phyloP scores from a whole-genome alignment of 2,329 filamentous ascomycete species.

The Laburnicola sp. region DNA sequence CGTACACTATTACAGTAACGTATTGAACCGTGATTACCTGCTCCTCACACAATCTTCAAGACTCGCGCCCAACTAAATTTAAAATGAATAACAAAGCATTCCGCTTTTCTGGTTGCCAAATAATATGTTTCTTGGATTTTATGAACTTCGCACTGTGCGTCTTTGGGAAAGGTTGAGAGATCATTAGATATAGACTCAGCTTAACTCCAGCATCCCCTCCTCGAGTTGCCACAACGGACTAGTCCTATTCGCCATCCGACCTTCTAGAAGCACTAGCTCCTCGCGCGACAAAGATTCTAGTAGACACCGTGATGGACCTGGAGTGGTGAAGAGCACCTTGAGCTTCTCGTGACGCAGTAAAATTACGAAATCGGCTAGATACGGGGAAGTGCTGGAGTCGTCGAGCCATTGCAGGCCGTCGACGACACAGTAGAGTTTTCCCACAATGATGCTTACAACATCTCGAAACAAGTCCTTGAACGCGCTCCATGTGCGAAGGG shows the following conservation, averaged over 20 bases:
- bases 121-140: too few species aligned
- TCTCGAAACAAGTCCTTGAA: slow-evolving; percentile 5
- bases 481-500: not conserved
- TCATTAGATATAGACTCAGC: not conserved
- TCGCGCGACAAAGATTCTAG: not conserved
- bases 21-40: too few species aligned
- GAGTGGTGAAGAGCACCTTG: slow-evolving; percentile 17
- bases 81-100: too few species aligned
- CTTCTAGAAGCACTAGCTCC: not conserved
- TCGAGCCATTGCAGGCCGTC: slow-evolving; percentile 21
- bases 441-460: not conserved
- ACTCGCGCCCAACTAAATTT: too few species aligned
- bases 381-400: slow-evolving; percentile 8
- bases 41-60: too few species aligned
- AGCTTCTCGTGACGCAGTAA: slow-evolving; percentile 7
- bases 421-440: slow-evolving; percentile 14
- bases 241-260: not conserved
- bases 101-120: too few species aligned
- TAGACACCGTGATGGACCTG: slow-evolving; percentile 14
- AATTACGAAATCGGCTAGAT: slow-evolving; percentile 2
- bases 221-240: slow-evolving; percentile 1
- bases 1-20: too few species aligned
- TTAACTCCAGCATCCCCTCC: not conserved
- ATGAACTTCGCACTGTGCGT: too few species aligned
- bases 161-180: too few species aligned